phyloP scores from a whole-genome alignment of 352 stramenopile genomes.

The Globisporangium parvum region DNA sequence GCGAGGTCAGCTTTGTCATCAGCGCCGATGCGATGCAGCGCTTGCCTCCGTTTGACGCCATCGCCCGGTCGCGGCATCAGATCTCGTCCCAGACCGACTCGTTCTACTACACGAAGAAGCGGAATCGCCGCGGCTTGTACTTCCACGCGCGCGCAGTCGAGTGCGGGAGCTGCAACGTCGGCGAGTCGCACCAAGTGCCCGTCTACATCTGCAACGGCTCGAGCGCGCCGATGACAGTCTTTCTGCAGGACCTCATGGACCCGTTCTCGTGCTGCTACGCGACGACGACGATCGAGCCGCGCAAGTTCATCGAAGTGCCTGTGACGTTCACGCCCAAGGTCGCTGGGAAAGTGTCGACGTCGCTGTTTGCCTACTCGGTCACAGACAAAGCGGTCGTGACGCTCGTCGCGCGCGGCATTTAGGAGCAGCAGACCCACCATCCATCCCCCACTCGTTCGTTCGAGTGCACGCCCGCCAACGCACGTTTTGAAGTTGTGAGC shows the following conservation, averaged over 20 bases:
- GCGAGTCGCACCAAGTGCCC: slow-evolving; percentile 69
- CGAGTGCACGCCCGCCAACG: too few species aligned
- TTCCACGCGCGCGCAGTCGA: slow-evolving; percentile 83
- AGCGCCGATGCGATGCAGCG: slow-evolving; percentile 26
- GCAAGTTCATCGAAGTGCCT: slow-evolving; percentile 83
- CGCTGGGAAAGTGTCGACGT: slow-evolving; percentile 76
- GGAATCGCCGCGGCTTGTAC: slow-evolving; percentile 67
- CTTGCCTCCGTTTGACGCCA: slow-evolving; percentile 54
- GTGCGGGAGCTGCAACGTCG: slow-evolving; percentile 65
- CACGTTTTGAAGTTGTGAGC: not conserved
- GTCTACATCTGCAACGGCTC: slow-evolving; percentile 87
- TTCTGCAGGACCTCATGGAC: slow-evolving; percentile 70
- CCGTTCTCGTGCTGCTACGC: slow-evolving; percentile 73
- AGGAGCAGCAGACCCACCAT: slow-evolving; percentile 3
- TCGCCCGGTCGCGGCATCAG: slow-evolving; percentile 51
- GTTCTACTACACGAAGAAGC: slow-evolving; percentile 83
- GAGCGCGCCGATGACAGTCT: slow-evolving; percentile 73
- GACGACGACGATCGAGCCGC: slow-evolving; percentile 70
- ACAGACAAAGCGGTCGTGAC: slow-evolving; percentile 75
- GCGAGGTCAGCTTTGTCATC: slow-evolving; percentile 70
- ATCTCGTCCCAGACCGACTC: slow-evolving; percentile 73
- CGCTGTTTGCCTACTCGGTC: slow-evolving; percentile 74
- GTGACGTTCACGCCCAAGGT: slow-evolving; percentile 73
- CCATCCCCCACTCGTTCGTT: too few species aligned
- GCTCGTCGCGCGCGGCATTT: slow-evolving; percentile 64